Evolutionary conservation across 116 monocot genomes (phyloP).

Genomic region (Dioscorea cayenensis): DNA sequence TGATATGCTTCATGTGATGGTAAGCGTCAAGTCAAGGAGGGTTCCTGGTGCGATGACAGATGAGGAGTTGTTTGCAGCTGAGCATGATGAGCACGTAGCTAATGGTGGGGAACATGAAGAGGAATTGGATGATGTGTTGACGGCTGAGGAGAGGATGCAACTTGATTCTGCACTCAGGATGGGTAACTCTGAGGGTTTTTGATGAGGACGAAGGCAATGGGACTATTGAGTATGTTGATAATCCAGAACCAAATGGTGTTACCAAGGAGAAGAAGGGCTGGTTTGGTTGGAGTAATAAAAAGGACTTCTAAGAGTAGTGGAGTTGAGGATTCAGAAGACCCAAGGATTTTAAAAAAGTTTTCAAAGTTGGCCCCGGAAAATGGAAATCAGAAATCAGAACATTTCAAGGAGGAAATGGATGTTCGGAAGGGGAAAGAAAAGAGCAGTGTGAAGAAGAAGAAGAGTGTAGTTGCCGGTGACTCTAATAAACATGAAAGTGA

Average conservation of each 20-base stretch:
- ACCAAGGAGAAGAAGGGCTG: slow-evolving; percentile 84
- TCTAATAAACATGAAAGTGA: slow-evolving; percentile 79
- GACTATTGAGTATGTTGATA: slow-evolving; percentile 12
- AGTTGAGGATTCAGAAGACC: slow-evolving; percentile 39
- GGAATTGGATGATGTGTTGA: slow-evolving; percentile 81
- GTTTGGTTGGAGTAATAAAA: slow-evolving; percentile 87
- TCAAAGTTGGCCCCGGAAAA: slow-evolving; percentile 35
- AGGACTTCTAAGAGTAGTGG: slow-evolving; percentile 41
- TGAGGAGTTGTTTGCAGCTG: slow-evolving; percentile 81
- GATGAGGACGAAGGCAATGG: slow-evolving; percentile 49
- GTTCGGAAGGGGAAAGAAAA: slow-evolving; percentile 73
- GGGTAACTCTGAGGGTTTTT: slow-evolving; percentile 41
- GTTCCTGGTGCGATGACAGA: slow-evolving; percentile 99
- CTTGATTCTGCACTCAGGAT: slow-evolving; percentile 77
- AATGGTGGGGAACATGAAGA: slow-evolving; percentile 37
- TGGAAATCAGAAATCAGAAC: slow-evolving; percentile 37
- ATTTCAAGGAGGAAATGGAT: slow-evolving; percentile 30
- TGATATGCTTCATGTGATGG: slow-evolving; percentile 67
- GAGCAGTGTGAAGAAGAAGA: slow-evolving; percentile 70
- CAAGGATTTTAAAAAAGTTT: slow-evolving; percentile 24
- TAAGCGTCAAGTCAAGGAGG: slow-evolving; percentile 84
- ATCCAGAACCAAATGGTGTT: slow-evolving; percentile 38
- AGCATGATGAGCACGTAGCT: slow-evolving; percentile 56
- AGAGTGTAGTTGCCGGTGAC: slow-evolving; percentile 49
- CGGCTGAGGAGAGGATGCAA: slow-evolving; percentile 83